These are phyloP conservation scores for Syzygium aromaticum DNA, from an alignment of 345 rosid genomes.

Conservation along the genomic window DNA sequence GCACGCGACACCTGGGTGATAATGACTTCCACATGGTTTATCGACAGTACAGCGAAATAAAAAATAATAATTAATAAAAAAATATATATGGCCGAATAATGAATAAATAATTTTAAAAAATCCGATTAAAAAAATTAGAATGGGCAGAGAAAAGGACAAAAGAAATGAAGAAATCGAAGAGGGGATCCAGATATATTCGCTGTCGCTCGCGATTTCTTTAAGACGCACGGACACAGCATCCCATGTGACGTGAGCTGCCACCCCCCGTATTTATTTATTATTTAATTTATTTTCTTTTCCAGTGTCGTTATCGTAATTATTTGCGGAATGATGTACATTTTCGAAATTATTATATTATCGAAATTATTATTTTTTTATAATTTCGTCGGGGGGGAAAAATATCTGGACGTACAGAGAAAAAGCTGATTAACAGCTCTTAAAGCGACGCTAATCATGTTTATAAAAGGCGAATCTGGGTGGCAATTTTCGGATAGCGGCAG, in stretches of 20 bases:
- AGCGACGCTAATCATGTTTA: neutral
- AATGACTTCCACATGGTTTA: neutral
- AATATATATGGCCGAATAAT: neutral
- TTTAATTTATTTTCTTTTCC: neutral
- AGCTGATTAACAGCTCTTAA: neutral
- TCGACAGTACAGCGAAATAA: neutral
- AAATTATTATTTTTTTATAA: no score
- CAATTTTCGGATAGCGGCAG: neutral
- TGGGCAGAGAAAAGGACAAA: neutral
- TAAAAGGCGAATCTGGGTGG: neutral
- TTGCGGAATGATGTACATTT: neutral
- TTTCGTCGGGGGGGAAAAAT: neutral
- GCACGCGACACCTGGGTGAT: neutral
- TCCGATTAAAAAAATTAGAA: neutral
- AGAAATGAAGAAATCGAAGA: slow-evolving; percentile 6
- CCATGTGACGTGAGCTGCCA: neutral
- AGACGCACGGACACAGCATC: neutral
- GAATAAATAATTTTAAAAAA: neutral
- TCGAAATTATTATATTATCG: no score
- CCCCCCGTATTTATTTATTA: no score
- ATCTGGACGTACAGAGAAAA: neutral
- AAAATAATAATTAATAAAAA: neutral
- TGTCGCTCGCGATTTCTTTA: neutral
- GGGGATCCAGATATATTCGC: slow-evolving; percentile 2
- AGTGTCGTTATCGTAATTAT: neutral